Base-by-base conservation (phyloP, 805 yeast genomes). In the Metschnikowia noctiluminum region DNA sequence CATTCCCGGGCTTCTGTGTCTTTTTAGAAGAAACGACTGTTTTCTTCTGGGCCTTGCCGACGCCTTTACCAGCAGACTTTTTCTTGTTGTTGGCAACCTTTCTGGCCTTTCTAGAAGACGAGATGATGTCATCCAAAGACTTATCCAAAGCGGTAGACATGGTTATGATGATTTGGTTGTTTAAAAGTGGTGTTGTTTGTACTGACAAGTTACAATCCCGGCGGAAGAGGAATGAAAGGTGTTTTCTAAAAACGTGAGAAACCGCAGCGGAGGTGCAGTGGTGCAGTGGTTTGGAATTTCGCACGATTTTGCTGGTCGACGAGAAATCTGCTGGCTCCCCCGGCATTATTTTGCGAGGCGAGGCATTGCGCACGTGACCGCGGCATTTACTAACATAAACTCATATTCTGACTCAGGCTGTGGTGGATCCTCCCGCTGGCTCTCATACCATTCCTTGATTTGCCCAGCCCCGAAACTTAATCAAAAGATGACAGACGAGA, bases 61-160 rank as follows among this genome's bases (percentile, higher is more conserved):
- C 61, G 47, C 66, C 67, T 58, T 69, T 61, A 46, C 76, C 74
- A 38, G 68, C 72, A 50, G 69, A 69, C 50, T 62, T 63, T 46
- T 54, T 61, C 45, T 62, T 58, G 57, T 61, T 57, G 53, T 60
- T 52, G 45, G 51, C 59, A 45, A 52, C 52, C 51, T 52, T 68
- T 62, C 55, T 64, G 55, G 74, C 71, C 62, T 72, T 75, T 63
- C 69, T 73, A 59, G 74, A 68, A 54, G 87, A 71, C 51, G 96
- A 81, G 65, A 92, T 87, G 69, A 92, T 92, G 62, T 90, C 97
- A 76, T 92, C 99, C 64, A 92, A 82, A 43, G 97, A 89, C 75
- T 88, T 87, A 74, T 92, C 97, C 73, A 92, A 80, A 62, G 87
- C 79, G 55, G 85, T 78, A 66, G 95, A 85, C 91, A 85, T 87